These are phyloP conservation scores for Backusella macrospora DNA, from an alignment of 192 early-diverging fungal genomes.

Conservation along the genomic window DNA sequence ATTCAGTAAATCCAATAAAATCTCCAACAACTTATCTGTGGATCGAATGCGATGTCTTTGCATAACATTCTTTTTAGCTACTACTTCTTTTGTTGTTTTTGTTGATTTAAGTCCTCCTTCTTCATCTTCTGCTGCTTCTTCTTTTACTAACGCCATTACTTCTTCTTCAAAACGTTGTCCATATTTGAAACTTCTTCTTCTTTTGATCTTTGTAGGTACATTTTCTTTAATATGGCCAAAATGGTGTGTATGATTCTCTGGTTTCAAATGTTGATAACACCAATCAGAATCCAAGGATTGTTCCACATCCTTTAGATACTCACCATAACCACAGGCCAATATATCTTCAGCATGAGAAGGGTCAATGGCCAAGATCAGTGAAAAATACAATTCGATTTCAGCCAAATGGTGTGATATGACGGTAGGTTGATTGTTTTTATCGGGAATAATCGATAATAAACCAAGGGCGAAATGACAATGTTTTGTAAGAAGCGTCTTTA, in stretches of 20 bases:
- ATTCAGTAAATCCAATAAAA: conserved; percentile 64
- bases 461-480: conserved; percentile 80
- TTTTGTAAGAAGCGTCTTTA: conserved; percentile 71
- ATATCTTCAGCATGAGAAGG: conserved; percentile 51
- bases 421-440: conserved; percentile 33
- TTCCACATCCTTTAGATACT: conserved; percentile 59
- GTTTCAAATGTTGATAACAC: conserved; percentile 51
- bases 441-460: conserved; percentile 74
- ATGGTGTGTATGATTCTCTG: conserved; percentile 11
- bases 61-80: conserved; percentile 31
- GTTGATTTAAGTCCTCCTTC: background rate
- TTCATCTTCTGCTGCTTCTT: background rate
- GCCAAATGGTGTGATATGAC: conserved; percentile 58
- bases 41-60: conserved; percentile 45
- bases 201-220: conserved; percentile 36
- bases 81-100: conserved; percentile 21
- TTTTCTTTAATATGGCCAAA: conserved; percentile 7
- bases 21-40: conserved; percentile 68
- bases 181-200: conserved; percentile 56
- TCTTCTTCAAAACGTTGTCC: conserved; percentile 43
- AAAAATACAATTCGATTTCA: conserved; percentile 62
- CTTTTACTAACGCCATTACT: background rate
- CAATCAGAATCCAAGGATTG: conserved; percentile 47
- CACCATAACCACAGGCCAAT: conserved; percentile 58
- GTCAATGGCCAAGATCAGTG: conserved; percentile 57